Base-by-base conservation (phyloP, 345 rosid genomes). In the Rhodomyrtus tomentosa region DNA sequence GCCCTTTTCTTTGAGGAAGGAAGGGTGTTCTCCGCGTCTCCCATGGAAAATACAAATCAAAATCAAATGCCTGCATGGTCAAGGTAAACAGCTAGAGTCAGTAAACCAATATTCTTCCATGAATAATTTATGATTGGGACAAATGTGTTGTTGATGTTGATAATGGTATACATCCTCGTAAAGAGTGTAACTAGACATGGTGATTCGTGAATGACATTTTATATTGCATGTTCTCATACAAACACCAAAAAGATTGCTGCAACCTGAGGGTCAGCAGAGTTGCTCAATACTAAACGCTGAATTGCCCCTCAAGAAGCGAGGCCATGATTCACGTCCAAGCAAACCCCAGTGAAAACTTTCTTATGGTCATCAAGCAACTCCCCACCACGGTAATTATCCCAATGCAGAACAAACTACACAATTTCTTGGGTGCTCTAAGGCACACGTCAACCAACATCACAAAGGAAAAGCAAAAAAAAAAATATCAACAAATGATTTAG, bases 1-100 rank as follows among this genome's bases (percentile, higher is more conserved):
- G 96, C 95, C 88, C 99, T 97, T 93, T 97, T 97, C 91, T 95
- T 97, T n/a, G 99, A 94, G 84, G 96, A 86, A 55, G 95, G 93
- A 83, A 95, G 91, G n/a, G 86, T 86, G 87, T 86, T 89, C 74
- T 95, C 99, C 20, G 98, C 87, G 85, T 97, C 99, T 54, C 96
- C 95, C 99, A 95, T 95, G 53, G 86, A 15, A 81, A 29, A 82
- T 68, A 32, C 20, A 59, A 59, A 29, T 27, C 21, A 59, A 32
- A 45, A 36, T 49, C 32, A 52, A 58, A 68, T 32, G 32, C 76
- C 76, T 68, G 45, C 45, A 68, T 18, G 12, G 24, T 32, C 42
- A 22, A 54, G 25, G 25, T 21, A 22, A 9, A 54, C 56, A 21
- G 56, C 56, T 22, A 32, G 24, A 29, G 45, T 20, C 42, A 68